A percentile compares a stretch with the other conserved stretches of the same genome.
phyloP scores from a whole-genome alignment of 2,329 filamentous ascomycete species.

The Whalleya microplaca region DNA sequence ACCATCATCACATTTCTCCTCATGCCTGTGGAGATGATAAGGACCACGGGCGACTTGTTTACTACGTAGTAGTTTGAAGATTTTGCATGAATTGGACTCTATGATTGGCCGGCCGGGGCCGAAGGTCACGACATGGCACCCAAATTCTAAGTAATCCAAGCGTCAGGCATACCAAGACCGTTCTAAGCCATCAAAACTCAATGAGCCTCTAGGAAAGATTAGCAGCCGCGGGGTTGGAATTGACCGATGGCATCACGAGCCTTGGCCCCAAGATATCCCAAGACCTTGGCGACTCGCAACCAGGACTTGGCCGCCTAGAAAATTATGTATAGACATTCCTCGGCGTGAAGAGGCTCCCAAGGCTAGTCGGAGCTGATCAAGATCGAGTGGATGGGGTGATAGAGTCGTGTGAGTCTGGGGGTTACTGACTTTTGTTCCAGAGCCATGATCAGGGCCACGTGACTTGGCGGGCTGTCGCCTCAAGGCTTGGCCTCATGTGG shows the following conservation, averaged over 20 bases:
- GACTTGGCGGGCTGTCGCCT: conserved; percentile 7
- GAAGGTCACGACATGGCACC: conserved; percentile 8
- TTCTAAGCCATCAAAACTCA: conserved; percentile 3
- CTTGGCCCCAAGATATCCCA: conserved; percentile 22
- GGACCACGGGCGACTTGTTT: neutral
- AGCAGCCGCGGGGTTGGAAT: conserved; percentile 13
- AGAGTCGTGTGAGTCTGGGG: neutral
- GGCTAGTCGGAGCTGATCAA: conserved; percentile 2
- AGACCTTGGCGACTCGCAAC: conserved; percentile 30
- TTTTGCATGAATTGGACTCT: neutral
- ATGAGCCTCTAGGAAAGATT: conserved; percentile 23
- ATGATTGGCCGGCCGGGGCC: conserved; percentile 10
- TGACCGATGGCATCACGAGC: conserved; percentile 2
- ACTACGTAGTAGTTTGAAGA: conserved; percentile 6
- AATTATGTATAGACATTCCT: conserved; percentile 1
- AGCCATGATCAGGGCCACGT: conserved; percentile 9
- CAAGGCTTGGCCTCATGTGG: conserved; percentile 9
- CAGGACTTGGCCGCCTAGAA: conserved; percentile 22
- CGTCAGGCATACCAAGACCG: conserved; percentile 11
- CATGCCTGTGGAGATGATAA: conserved; percentile 17
- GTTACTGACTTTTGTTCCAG: conserved; percentile 3
- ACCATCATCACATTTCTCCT: conserved; percentile 10
- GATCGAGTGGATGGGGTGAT: conserved; percentile 1
- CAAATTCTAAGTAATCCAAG: conserved; percentile 21
- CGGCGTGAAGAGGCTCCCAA: conserved; percentile 4